phyloP scores from a whole-genome alignment of 2,329 filamentous ascomycete genomes.

The Aspergillus ibericus region DNA sequence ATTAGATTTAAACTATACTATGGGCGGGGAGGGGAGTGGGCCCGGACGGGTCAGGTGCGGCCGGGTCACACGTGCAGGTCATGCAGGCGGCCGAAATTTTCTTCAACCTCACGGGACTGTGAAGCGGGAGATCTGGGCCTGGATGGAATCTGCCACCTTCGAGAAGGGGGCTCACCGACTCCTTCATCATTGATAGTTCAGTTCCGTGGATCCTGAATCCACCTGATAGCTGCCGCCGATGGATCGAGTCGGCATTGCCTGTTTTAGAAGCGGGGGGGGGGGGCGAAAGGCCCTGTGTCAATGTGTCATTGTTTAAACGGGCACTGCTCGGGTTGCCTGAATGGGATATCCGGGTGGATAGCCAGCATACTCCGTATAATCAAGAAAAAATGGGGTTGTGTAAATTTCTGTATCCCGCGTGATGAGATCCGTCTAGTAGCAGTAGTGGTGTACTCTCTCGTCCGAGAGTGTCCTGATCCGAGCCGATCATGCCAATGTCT shows the following conservation, averaged over 20 bases:
- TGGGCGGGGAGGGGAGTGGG: background rate
- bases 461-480: background rate
- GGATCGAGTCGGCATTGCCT: background rate
- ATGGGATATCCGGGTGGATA: background rate
- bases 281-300: too few species aligned
- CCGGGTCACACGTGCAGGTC: background rate
- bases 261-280: background rate
- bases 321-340: background rate
- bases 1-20: constrained; percentile 3
- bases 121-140: background rate
- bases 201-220: background rate
- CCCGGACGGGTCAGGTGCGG: background rate
- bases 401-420: background rate
- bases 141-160: background rate
- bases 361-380: background rate
- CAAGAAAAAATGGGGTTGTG: background rate
- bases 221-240: background rate
- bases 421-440: background rate
- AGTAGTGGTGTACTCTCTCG: background rate
- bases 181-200: background rate
- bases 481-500: constrained; percentile 28
- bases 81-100: background rate
- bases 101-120: constrained; percentile 3
- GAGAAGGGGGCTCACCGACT: background rate
- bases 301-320: background rate